Evolutionary conservation across 768 basidiomycete species (phyloP), one percentile per base, ranked within the genome.

Genomic region (Kwoniella europaea): DNA sequence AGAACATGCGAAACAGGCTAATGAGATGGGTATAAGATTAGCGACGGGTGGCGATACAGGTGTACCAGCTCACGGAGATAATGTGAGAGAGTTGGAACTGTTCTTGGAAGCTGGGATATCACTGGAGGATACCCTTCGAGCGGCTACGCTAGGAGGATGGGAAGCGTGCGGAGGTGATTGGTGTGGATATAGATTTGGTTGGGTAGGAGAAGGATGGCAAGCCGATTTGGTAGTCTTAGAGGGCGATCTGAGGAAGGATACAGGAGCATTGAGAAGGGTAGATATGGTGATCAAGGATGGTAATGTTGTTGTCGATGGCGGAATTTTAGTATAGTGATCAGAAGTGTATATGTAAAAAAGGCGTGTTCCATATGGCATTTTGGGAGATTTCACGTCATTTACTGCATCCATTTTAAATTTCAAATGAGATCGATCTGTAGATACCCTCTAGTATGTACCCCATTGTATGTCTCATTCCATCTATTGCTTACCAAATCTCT

Each of bases 151-250:
- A 15, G 54, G 54, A 20, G 73, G 73, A 41, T 74, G 73, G 73
- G 73, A 74, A 53, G 65, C 73, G n/a, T 74, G 73, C 58, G 73
- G 73, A 9, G 69, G 69, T 15, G 69, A 74, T 53, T 60, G 42
- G 56, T 71, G 69, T 43, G 73, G 73, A 15, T 24, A 58, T 9
- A 41, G 44, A 35, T 74, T 71, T 65, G 73, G 73, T 2, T 71
- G 61, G 65, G 15, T 74, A 43, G 73, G 55, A 16, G 22, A 63
- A 43, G 73, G 73, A 1, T 74, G 69, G 52, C 57, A 65, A 7
- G 73, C 69, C n/a, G 73, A 74, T 65, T 44, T 74, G 22, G 61
- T 71, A 15, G 73, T 57, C 4, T 16, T 74, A 22, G 59, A 59
- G 10, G 69, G 69, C 1, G 73, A 74, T 68, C 56, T 65, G 13